Percentiles rank a stretch among this genome's conserved stretches.
Evolutionary conservation across 495 filamentous ascomycete genomes (phyloP).

Genomic region (Ramalina peruviana): DNA sequence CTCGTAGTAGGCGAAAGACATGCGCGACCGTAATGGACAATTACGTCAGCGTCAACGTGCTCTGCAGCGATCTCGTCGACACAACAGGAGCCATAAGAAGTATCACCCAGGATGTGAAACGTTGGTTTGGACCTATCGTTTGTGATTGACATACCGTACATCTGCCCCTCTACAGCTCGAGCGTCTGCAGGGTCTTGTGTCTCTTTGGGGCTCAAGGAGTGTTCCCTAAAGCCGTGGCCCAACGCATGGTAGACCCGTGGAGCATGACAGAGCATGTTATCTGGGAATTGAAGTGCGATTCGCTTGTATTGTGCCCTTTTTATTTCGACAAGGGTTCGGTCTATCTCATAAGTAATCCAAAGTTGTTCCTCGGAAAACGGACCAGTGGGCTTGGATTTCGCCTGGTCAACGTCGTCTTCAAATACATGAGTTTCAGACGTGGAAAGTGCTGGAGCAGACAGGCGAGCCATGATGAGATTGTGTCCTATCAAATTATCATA

Average conservation of each 20-base stretch:
- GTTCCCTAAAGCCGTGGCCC: constrained; percentile 10
- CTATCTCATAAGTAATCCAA: constrained; percentile 69
- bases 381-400: constrained; percentile 20
- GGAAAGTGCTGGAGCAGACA: constrained; percentile 58
- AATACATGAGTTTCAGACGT: constrained; percentile 76
- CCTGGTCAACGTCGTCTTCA: constrained; percentile 38
- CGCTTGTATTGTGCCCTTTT: constrained; percentile 51
- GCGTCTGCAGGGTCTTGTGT: neutral
- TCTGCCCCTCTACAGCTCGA: neutral
- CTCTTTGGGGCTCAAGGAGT: neutral
- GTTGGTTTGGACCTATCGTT: neutral
- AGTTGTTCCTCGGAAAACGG: constrained; percentile 57
- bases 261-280: constrained; percentile 76
- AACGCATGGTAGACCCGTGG: constrained; percentile 65
- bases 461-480: neutral
- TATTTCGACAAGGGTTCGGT: constrained; percentile 66
- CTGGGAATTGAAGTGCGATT: constrained; percentile 88
- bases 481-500: neutral
- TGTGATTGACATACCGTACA: neutral
- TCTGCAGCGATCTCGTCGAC: constrained; percentile 96
- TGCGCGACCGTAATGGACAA: constrained; percentile 88
- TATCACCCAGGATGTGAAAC: constrained; percentile 88
- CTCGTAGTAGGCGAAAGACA: constrained; percentile 85
- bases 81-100: constrained; percentile 92
- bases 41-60: constrained; percentile 77